These are phyloP conservation scores for Medicago truncatula DNA, from an alignment of 306 rosid genomes.

Conservation along the genomic window MtrunA17r5.0-ANR NC_053044.1:53914001-53914500, in stretches of 20 bases:
- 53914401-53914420: not conserved
- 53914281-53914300: conserved; percentile 20
- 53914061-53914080: conserved; percentile 55
- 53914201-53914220: conserved; percentile 39
- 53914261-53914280: not conserved
- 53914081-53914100: conserved; percentile 40
- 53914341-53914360: not conserved
- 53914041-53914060: conserved; percentile 42
- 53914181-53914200: conserved; percentile 39
- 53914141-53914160: conserved; percentile 47
- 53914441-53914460: not conserved
- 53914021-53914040: conserved; percentile 51
- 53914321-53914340: too few relatives aligned
- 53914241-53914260: conserved; percentile 23
- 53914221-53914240: conserved; percentile 46
- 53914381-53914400: not conserved
- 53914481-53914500: not conserved
- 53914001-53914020: conserved; percentile 44
- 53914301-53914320: not conserved
- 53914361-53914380: not conserved
- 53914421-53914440: not conserved
- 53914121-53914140: conserved; percentile 47
- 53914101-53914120: conserved; percentile 43
- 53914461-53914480: not conserved
- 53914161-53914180: not conserved